phyloP scores from a whole-genome alignment of 768 basidiomycete species.

The Boletus pseudo-olivaceus region DNA sequence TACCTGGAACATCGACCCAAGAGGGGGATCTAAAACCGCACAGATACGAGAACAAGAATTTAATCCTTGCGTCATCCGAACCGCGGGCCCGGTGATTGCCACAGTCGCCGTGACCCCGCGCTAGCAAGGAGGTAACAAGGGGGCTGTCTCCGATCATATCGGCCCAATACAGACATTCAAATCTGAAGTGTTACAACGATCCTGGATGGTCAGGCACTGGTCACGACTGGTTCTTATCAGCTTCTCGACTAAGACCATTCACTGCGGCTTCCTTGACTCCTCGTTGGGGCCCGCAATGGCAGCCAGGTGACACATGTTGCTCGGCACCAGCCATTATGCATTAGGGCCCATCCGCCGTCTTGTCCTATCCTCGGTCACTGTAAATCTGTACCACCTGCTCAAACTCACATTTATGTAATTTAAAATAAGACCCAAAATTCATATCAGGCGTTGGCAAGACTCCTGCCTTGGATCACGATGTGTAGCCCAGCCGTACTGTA shows the following conservation, averaged over 20 bases:
- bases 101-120: neutral
- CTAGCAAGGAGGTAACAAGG: neutral
- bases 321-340: neutral
- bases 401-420: no score
- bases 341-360: neutral
- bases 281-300: neutral
- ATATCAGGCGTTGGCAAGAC: no score
- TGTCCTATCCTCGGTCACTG: neutral
- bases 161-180: neutral
- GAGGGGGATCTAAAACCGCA: no score
- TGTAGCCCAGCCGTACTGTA: neutral
- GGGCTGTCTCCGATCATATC: neutral
- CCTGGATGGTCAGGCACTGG: neutral
- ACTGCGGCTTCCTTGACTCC: neutral
- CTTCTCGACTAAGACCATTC: neutral
- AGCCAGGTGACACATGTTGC: neutral
- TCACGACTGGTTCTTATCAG: neutral
- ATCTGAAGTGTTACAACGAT: neutral
- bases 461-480: no score
- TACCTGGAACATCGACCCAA: neutral
- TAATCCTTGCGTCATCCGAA: neutral
- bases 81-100: neutral
- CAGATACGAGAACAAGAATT: neutral
- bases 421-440: neutral
- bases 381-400: no score